Base-by-base conservation (phyloP, 768 basidiomycete genomes). In the Tephrocybe rancida region DNA sequence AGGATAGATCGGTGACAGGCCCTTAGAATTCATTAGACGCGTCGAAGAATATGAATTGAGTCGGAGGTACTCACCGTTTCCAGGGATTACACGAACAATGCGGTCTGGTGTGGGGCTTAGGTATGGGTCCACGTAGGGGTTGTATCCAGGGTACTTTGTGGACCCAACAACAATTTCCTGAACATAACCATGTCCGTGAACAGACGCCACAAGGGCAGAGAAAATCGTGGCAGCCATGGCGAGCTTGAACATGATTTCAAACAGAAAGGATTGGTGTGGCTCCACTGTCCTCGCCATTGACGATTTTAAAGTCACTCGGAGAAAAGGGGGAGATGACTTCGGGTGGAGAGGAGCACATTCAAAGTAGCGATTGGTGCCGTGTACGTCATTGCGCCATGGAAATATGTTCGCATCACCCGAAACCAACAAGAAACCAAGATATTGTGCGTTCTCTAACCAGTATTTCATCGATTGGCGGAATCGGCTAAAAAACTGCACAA, bases 21-120 rank as follows among this genome's bases (percentile, higher is more conserved):
- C 45, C 45, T 22, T 8, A 46, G 4, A 3, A 7, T 46, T 4
- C 19, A 34, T 46, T 9, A 44, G 24, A 44, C 10, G 24, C 25
- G 10, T 44, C 26, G 11, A 44, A 27, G 44, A 5, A 43, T 11
- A 7, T 11, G 22, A 21, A 43, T 16, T 11, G 11, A 38, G 37
- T 38, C 16, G 10, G 11, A 24, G 16, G n/a, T 25, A 4, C 65
- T 44, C 35, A 73, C 74, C 72, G 41, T 75, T 75, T 52, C 74
- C 71, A 34, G 74, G 75, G 29, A 78, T 71, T n/a, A 62, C 61
- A 10, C 77, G 71, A 48, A 78, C 68, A 57, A 78, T 76, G 10
- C 77, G 64, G 34, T 74, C 49, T 10, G 74, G 74, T 3, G 61
- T 50, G 3, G 74, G 68, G 44, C 60, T 67, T 22, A 67, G 64